Evolutionary conservation across 2,329 filamentous ascomycete genomes (phyloP).

Genomic region (Ilyonectria robusta): DNA sequence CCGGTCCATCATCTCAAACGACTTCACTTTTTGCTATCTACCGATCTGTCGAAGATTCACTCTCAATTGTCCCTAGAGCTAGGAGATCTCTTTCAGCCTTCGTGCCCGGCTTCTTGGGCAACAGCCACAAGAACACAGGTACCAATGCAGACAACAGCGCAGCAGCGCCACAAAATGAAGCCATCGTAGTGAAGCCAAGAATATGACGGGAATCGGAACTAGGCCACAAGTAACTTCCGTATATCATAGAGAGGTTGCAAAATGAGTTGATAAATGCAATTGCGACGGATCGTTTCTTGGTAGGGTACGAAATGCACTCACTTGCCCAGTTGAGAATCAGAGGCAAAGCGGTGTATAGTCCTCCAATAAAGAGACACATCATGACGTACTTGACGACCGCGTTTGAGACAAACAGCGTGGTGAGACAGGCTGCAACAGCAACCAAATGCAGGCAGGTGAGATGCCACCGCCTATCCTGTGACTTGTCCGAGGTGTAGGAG

Average conservation of each 20-base stretch:
- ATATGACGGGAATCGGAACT: slow-evolving; percentile 27
- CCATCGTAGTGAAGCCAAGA: slow-evolving; percentile 26
- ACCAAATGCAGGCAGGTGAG: slow-evolving; percentile 36
- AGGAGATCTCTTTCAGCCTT: slow-evolving; percentile 21
- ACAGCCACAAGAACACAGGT: slow-evolving; percentile 9
- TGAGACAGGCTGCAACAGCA: slow-evolving; percentile 42
- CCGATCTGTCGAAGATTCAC: neutral
- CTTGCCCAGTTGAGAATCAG: slow-evolving; percentile 33
- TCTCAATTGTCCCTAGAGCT: neutral
- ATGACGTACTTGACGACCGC: slow-evolving; percentile 19
- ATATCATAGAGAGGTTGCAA: slow-evolving; percentile 33
- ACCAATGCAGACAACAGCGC: slow-evolving; percentile 3
- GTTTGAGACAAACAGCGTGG: slow-evolving; percentile 29
- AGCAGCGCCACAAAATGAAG: neutral
- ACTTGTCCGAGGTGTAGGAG: slow-evolving; percentile 44
- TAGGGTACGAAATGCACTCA: slow-evolving; percentile 27
- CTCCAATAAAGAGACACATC: slow-evolving; percentile 29
- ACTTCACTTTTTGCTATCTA: too few species aligned
- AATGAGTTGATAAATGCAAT: slow-evolving; percentile 37
- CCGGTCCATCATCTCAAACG: too few species aligned
- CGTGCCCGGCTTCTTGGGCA: slow-evolving; percentile 10
- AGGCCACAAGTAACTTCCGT: slow-evolving; percentile 36
- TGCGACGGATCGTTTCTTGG: slow-evolving; percentile 33
- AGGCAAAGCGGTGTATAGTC: slow-evolving; percentile 31
- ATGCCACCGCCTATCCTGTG: slow-evolving; percentile 45